Conservation (phyloP, 2,329 filamentous ascomycete genomes). For the Septoria linicola region DNA sequence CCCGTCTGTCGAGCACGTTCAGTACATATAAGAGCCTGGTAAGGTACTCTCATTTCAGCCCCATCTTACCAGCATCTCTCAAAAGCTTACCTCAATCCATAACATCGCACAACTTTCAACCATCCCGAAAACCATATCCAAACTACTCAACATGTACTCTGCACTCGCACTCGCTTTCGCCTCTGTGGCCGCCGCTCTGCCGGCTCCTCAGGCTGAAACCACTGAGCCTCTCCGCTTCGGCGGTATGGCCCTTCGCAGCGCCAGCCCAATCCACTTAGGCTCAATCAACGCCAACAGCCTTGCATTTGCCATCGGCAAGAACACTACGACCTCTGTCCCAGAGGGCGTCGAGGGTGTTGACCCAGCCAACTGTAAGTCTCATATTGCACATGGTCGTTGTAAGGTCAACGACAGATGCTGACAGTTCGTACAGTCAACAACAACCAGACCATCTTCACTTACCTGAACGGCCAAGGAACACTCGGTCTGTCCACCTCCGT, state of each 20-base stretch:
- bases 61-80: constrained; percentile 2
- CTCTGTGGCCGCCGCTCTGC: constrained; percentile 24
- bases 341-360: constrained; percentile 7
- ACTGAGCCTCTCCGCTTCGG: constrained; percentile 22
- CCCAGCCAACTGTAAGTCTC: not conserved
- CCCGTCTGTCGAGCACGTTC: constrained; percentile 1
- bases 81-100: not conserved
- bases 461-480: constrained; percentile 22
- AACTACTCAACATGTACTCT: constrained; percentile 31
- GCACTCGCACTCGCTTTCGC: constrained; percentile 22
- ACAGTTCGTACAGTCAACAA: not conserved
- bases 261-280: constrained; percentile 30
- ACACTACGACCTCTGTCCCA: constrained; percentile 34
- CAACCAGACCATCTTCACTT: constrained; percentile 29
- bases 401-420: no score
- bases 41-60: not conserved
- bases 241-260: constrained; percentile 27
- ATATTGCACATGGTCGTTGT: no score
- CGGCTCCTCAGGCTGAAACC: constrained; percentile 18
- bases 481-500: constrained; percentile 29
- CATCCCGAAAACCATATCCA: not conserved
- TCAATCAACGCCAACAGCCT: constrained; percentile 28
- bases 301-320: constrained; percentile 32
- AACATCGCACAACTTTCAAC: not conserved
- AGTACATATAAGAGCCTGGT: not conserved